Conservation (phyloP, 2,329 filamentous ascomycete species). For the Didymella glomerata region DNA sequence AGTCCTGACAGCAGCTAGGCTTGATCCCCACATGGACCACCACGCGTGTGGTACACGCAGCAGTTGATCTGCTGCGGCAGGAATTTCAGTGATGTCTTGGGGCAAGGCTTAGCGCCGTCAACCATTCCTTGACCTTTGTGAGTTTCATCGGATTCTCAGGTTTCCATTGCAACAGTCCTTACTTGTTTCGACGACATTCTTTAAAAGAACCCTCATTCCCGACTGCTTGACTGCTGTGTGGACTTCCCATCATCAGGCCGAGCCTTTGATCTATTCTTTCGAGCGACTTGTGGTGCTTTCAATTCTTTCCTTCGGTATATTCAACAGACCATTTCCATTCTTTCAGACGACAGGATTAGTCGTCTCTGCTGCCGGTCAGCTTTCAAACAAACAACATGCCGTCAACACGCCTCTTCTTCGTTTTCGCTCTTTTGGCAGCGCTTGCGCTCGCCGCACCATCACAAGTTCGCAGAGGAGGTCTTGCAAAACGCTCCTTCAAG, state of each 20-base stretch:
- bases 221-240: slow-evolving; percentile 37
- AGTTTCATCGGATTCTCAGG: slow-evolving; percentile 26
- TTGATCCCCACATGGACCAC: slow-evolving; percentile 22
- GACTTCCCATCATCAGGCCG: slow-evolving; percentile 40
- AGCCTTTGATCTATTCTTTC: slow-evolving; percentile 39
- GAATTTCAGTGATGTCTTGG: slow-evolving; percentile 26
- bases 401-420: slow-evolving; percentile 49
- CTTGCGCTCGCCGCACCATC: slow-evolving; percentile 58
- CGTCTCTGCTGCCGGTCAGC: slow-evolving; percentile 52
- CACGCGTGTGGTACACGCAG: slow-evolving; percentile 27
- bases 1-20: slow-evolving; percentile 21
- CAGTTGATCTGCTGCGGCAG: slow-evolving; percentile 22
- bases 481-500: slow-evolving; percentile 68
- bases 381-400: slow-evolving; percentile 48
- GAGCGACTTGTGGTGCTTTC: slow-evolving; percentile 29
- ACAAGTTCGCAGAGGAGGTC: slow-evolving; percentile 39
- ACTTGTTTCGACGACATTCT: slow-evolving; percentile 29
- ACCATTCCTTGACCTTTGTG: slow-evolving; percentile 21
- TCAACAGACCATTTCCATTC: slow-evolving; percentile 34
- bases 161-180: slow-evolving; percentile 20
- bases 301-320: slow-evolving; percentile 29
- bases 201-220: slow-evolving; percentile 40
- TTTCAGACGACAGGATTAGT: slow-evolving; percentile 27
- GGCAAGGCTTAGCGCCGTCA: slow-evolving; percentile 23
- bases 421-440: slow-evolving; percentile 60